Evolutionary conservation across 805 yeast species (phyloP).

Genomic region (Citeromyces nyonsensis): DNA sequence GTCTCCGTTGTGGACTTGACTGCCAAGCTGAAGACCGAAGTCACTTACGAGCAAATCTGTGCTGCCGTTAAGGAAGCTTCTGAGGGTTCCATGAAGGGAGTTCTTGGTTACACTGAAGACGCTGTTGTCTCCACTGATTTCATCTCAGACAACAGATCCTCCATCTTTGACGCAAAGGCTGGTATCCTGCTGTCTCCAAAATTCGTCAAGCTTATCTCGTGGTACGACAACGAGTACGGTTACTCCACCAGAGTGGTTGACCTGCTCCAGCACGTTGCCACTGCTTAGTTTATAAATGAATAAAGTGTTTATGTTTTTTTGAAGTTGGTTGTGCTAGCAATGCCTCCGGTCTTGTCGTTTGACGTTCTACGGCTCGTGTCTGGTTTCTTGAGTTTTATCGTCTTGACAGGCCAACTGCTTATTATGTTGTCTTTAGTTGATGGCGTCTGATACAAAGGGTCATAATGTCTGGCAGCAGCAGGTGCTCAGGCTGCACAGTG

Average conservation of each 20-base stretch:
- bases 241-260: constrained; percentile 95
- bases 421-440: too few relatives aligned
- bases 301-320: too few relatives aligned
- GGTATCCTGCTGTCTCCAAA: constrained; percentile 79
- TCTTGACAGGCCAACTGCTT: too few relatives aligned
- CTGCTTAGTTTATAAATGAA: constrained; percentile 18
- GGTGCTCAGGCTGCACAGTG: too few relatives aligned
- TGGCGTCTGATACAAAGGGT: too few relatives aligned
- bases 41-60: constrained; percentile 76
- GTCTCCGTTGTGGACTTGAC: constrained; percentile 91
- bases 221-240: constrained; percentile 96
- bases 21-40: constrained; percentile 59
- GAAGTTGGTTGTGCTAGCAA: too few relatives aligned
- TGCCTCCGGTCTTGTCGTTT: too few relatives aligned
- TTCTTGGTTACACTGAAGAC: constrained; percentile 84
- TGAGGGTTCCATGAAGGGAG: constrained; percentile 65
- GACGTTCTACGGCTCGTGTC: too few relatives aligned
- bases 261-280: constrained; percentile 69
- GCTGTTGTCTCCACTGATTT: constrained; percentile 87
- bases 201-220: constrained; percentile 81
- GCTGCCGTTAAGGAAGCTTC: constrained; percentile 63
- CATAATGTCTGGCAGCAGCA: too few relatives aligned
- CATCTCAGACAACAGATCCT: constrained; percentile 70
- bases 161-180: constrained; percentile 84
- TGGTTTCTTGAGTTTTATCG: too few relatives aligned